Evolutionary conservation across 2,329 filamentous ascomycete species (phyloP), one percentile per base, ranked within the genome.

Genomic region (Colletotrichum camelliae): DNA sequence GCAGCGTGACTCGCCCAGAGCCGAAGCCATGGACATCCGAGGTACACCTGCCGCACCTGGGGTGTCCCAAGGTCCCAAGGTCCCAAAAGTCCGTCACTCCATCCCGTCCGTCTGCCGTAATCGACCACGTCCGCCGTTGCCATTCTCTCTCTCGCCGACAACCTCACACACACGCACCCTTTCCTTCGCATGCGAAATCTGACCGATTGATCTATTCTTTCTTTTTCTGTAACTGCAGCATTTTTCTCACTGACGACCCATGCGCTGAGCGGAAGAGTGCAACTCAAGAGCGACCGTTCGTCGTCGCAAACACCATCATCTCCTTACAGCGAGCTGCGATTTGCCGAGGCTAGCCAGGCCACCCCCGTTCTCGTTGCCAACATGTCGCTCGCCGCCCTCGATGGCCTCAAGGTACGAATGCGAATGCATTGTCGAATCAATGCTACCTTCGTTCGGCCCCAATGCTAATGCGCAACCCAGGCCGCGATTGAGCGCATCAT

Each of bases 401-500:
- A 76, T 43, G 74, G 74, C 61, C 74, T 76, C 60, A 76, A 76
- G 74, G 74, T 76, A 55, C 24, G 66, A 35, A 35, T 31, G 21
- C 39, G 43, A 31, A 37, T 31, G 10, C 58, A 39, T 21, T 5
- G 15, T 18, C 13, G 13, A 18, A 43, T 4, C 13, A n/a, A 6
- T 58, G 16, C 35, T 16, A 13, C 4, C 24, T 18, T 35, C 13
- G 0, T 16, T 15, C 33, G 16, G 24, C 15, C 29, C 16, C 24
- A 18, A 35, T 21, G 55, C 76, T 76, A 15, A 76, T 66, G 24
- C 55, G n/a, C 37, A 52, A 18, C 31, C 3, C 81, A 96, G 94
- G 88, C 89, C 79, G 89, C 90, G 77, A 87, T 96, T 80, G 95
- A 98, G 87, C 90, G 91, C 79, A 89, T 98, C 72, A 89, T 96